A percentile compares a stretch with the other conserved stretches of the same genome.
phyloP scores from a whole-genome alignment of 2,329 filamentous ascomycete genomes.

The Fusarium sp. region DNA sequence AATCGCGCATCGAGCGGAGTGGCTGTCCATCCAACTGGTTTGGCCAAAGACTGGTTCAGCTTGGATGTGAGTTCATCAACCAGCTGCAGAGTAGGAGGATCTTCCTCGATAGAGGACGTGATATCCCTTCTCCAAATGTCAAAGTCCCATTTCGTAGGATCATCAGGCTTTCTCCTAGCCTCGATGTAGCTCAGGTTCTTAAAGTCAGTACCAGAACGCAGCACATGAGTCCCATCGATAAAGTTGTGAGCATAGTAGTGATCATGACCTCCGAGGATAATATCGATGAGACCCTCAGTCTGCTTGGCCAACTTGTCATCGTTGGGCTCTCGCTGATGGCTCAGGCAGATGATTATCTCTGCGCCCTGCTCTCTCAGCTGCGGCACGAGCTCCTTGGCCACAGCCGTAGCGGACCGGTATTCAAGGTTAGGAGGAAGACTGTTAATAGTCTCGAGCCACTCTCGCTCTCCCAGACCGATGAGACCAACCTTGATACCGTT shows the following conservation, averaged over 20 bases:
- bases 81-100: slow-evolving; percentile 66
- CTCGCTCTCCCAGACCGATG: slow-evolving; percentile 83
- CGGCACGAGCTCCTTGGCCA: slow-evolving; percentile 78
- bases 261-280: slow-evolving; percentile 88
- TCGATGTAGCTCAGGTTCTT: slow-evolving; percentile 92
- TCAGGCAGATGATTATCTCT: slow-evolving; percentile 82
- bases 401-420: slow-evolving; percentile 79
- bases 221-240: slow-evolving; percentile 79
- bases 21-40: slow-evolving; percentile 82
- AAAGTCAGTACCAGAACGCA: slow-evolving; percentile 91
- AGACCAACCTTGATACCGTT: slow-evolving; percentile 88
- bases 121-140: slow-evolving; percentile 78
- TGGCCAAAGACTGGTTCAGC: slow-evolving; percentile 78
- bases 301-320: slow-evolving; percentile 84
- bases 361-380: slow-evolving; percentile 76
- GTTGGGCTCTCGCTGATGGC: slow-evolving; percentile 87
- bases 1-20: slow-evolving; percentile 86
- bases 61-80: slow-evolving; percentile 74
- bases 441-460: slow-evolving; percentile 92
- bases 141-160: slow-evolving; percentile 72
- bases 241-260: slow-evolving; percentile 84
- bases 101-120: slow-evolving; percentile 70
- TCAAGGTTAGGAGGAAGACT: slow-evolving; percentile 80
- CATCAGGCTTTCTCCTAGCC: slow-evolving; percentile 64
- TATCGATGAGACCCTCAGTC: slow-evolving; percentile 76